Evolutionary conservation across 305 asterid genomes (phyloP).

Genomic region (Caryopteris hybrid): DNA sequence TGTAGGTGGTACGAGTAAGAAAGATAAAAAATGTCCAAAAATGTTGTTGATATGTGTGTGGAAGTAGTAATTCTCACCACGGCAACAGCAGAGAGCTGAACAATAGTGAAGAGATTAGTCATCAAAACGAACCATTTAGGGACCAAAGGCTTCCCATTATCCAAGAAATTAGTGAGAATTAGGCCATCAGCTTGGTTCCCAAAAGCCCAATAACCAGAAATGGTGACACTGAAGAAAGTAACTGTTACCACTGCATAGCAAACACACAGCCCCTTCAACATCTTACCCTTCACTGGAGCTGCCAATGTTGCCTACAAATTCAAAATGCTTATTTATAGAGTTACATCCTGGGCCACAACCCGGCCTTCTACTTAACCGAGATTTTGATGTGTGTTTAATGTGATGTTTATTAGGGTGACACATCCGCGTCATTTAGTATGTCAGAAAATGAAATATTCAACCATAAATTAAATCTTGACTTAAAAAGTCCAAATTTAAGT

Average conservation of each 20-base stretch:
- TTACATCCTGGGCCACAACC: no score
- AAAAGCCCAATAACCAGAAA: conserved; percentile 94
- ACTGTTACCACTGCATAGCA: conserved; percentile 55
- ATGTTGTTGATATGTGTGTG: neutral
- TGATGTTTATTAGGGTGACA: no score
- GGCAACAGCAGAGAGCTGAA: conserved; percentile 86
- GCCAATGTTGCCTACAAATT: conserved; percentile 71
- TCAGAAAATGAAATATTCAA: no score
- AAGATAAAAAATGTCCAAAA: no score
- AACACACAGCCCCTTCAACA: conserved; percentile 81
- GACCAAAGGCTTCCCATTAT: conserved; percentile 49
- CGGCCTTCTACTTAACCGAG: no score
- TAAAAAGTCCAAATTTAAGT: no score
- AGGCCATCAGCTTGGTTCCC: conserved; percentile 65
- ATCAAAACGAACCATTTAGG: conserved; percentile 71
- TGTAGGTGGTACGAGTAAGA: neutral
- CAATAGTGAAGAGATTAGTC: conserved; percentile 67
- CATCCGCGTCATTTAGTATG: no score
- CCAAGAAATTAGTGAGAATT: conserved; percentile 61
- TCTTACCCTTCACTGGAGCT: conserved; percentile 87
- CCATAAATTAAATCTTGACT: no score
- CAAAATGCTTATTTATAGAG: neutral
- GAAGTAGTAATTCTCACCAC: conserved; percentile 39
- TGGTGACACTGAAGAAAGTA: conserved; percentile 80
- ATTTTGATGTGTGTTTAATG: no score